Evolutionary conservation across 2,329 filamentous ascomycete genomes (phyloP).

Genomic region (Stagonosporopsis tanaceti): DNA sequence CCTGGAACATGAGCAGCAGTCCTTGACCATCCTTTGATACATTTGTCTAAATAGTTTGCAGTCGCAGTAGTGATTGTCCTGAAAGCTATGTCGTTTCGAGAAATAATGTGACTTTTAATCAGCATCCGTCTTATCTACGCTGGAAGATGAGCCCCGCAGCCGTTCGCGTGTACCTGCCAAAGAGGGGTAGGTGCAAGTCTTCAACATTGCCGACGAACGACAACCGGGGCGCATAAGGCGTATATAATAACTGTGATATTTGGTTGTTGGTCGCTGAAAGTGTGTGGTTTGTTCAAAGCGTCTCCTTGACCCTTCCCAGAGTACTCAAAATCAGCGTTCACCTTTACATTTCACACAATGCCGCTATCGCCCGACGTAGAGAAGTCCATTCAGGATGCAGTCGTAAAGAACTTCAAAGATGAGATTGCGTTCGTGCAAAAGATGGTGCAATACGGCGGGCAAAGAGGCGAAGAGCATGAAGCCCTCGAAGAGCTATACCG

Average conservation of each 20-base stretch:
- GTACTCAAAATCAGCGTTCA: neutral
- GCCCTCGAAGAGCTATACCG: constrained; percentile 25
- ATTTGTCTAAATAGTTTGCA: neutral
- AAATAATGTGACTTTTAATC: neutral
- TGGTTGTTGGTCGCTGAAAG: neutral
- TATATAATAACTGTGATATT: neutral
- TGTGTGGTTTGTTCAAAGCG: neutral
- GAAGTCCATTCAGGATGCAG: constrained; percentile 23
- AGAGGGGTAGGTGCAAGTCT: constrained; percentile 14
- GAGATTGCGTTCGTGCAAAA: constrained; percentile 28
- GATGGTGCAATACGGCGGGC: constrained; percentile 29
- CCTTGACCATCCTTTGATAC: neutral
- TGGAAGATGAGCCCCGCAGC: constrained; percentile 9
- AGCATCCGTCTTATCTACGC: constrained; percentile 1
- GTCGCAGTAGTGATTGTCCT: neutral
- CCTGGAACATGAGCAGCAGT: too few relatives aligned
- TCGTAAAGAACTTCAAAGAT: constrained; percentile 26
- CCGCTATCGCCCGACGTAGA: constrained; percentile 17
- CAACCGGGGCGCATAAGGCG: constrained; percentile 7
- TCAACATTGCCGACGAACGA: constrained; percentile 8
- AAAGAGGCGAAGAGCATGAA: constrained; percentile 27
- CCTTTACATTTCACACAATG: constrained; percentile 4
- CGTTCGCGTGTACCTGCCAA: constrained; percentile 20
- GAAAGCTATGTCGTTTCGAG: neutral
- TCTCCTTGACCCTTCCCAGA: neutral